Evolutionary conservation across 208 protist species (phyloP).

Genomic region (Leishmania lainsoni): DNA sequence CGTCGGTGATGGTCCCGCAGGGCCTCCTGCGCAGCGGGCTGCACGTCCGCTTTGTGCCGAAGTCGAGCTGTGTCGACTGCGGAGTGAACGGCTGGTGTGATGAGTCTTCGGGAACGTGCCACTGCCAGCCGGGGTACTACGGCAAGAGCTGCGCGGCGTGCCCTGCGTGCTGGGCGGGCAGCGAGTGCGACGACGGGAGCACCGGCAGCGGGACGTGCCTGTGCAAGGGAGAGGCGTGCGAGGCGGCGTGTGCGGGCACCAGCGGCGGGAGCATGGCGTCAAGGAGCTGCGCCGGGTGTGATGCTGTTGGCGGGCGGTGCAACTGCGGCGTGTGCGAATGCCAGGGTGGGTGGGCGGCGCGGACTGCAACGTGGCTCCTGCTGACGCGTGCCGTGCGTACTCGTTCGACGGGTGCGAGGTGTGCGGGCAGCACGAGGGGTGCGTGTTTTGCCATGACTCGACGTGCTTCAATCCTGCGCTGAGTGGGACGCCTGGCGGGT

Average conservation of each 20-base stretch:
- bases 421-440: slow-evolving; percentile 32
- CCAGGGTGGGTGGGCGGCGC: slow-evolving; percentile 25
- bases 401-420: slow-evolving; percentile 44
- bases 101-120: slow-evolving; percentile 11
- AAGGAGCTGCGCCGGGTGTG: slow-evolving; percentile 10
- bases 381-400: slow-evolving; percentile 38
- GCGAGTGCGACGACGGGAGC: slow-evolving; percentile 32
- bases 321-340: slow-evolving; percentile 35
- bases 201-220: slow-evolving; percentile 5
- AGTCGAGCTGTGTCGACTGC: slow-evolving; percentile 9
- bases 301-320: slow-evolving; percentile 20
- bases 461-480: slow-evolving; percentile 43
- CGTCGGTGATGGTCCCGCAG: slow-evolving; percentile 24
- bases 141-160: slow-evolving; percentile 33
- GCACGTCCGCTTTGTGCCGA: slow-evolving; percentile 20
- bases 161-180: slow-evolving; percentile 27
- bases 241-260: background rate
- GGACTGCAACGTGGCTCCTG: slow-evolving; percentile 18
- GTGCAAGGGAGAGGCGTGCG: slow-evolving; percentile 15
- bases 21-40: slow-evolving; percentile 21
- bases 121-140: slow-evolving; percentile 33
- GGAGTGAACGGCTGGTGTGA: slow-evolving; percentile 39
- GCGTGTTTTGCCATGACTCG: slow-evolving; percentile 49
- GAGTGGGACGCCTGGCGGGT: slow-evolving; percentile 26
- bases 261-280: background rate